Base-by-base conservation (phyloP, 768 basidiomycete genomes). In the Lyophyllum atratum region DNA sequence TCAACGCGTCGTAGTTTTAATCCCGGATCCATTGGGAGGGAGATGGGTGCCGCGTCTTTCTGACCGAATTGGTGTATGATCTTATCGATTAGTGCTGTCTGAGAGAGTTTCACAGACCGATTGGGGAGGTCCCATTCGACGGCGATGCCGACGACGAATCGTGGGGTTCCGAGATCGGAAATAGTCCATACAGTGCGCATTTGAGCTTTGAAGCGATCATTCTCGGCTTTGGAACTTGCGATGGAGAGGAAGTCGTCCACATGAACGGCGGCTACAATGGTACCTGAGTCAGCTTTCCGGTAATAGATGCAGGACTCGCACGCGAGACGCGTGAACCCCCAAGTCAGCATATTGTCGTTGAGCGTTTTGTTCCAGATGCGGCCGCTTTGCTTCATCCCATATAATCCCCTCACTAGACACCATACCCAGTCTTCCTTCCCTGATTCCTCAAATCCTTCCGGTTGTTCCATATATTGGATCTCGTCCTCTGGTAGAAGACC, bases 381-480 rank as follows among this genome's bases (percentile, higher is more conserved):
- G 3, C 55, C 49, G 4, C 33, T 48, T 24, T 55, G 54, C 43
- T 55, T 58, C 46, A 56, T 49, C 3, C 47, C 46, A 15, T 56
- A 56, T 2, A 56, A 22, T 3, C n/a, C 48, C 3, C 34, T 44
- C 28, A 37, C n/a, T 5, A 68, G 26, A 29, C 53, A 42, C 49
- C 58, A 61, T n/a, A 68, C 60, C 26, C 54, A 59, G 29, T 61
- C 62, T 40, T 45, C 59, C 43, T 57, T 63, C 31, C 52, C 55
- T 2, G 4, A n/a, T 52, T 55, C 54, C 9, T 50, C 54, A 28
- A 68, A 70, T 10, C 74, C 72, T 0, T 60, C 60, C 0, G 73
- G 75, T 28, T 72, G 66, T 21, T 68, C 49, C 70, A 79, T 74
- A 58, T 72, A 81, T 19, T 56, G 55, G 43, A 77, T 70, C 2